Conservation (phyloP, 768 basidiomycete species). For the Mrakia frigida region DNA sequence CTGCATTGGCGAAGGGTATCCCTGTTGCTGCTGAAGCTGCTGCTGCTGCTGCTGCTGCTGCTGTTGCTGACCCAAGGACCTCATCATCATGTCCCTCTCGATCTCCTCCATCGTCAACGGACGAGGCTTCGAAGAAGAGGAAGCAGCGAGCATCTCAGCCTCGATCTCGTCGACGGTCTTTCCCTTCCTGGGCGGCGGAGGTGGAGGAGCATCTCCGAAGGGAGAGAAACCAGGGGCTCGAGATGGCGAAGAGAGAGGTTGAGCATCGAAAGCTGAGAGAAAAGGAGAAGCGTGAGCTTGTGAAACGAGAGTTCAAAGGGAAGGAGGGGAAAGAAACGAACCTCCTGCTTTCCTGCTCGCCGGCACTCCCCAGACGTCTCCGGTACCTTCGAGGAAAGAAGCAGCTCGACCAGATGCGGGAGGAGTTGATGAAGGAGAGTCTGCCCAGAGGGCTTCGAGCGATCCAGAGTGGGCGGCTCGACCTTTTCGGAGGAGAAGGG, state of each 20-base stretch:
- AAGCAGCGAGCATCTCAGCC: conserved; percentile 38
- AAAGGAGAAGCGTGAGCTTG: background rate
- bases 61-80: conserved; percentile 30
- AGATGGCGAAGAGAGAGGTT: conserved; percentile 9
- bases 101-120: conserved; percentile 46
- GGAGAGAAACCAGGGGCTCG: conserved; percentile 12
- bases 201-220: conserved; percentile 20
- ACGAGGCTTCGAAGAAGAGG: conserved; percentile 35
- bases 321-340: background rate
- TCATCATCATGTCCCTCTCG: conserved; percentile 42
- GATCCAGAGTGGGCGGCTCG: conserved; percentile 14
- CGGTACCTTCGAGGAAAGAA: conserved; percentile 6
- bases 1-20: conserved; percentile 39
- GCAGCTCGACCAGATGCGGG: background rate
- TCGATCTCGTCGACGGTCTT: conserved; percentile 43
- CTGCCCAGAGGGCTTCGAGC: conserved; percentile 24
- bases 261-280: background rate
- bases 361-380: conserved; percentile 26
- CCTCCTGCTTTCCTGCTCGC: background rate
- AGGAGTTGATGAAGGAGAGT: conserved; percentile 1
- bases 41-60: conserved; percentile 24
- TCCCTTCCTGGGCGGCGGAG: background rate
- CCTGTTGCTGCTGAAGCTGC: conserved; percentile 16
- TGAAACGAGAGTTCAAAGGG: background rate
- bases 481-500: background rate